phyloP scores from a whole-genome alignment of 106 monocot species.

The Agapanthus africanus region DNA sequence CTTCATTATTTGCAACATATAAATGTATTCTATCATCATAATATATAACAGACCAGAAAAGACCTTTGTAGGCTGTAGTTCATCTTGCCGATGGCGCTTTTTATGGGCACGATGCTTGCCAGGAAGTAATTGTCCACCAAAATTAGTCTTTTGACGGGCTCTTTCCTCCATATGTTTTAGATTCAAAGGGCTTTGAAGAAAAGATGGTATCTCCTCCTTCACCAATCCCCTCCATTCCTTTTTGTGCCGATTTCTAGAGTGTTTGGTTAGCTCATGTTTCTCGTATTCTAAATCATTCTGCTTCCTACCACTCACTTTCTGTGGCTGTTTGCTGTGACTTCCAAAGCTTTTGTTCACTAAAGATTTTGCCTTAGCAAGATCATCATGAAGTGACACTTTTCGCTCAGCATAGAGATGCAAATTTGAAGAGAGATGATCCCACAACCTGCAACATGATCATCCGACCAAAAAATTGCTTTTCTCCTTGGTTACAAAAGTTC shows the following conservation, averaged over 20 bases:
- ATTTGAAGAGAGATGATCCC: constrained; percentile 61
- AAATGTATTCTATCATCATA: not conserved
- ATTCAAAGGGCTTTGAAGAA: constrained; percentile 41
- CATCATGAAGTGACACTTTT: constrained; percentile 13
- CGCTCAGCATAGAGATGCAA: constrained; percentile 38
- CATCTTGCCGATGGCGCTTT: constrained; percentile 46
- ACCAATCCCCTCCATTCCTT: constrained; percentile 55
- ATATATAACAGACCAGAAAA: constrained; percentile 1
- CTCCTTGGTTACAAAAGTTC: too few species aligned
- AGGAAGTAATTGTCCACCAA: constrained; percentile 12
- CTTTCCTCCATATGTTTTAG: constrained; percentile 25
- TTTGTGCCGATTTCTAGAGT: constrained; percentile 41
- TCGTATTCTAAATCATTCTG: constrained; percentile 32
- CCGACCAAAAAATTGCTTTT: too few species aligned
- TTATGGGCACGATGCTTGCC: constrained; percentile 20
- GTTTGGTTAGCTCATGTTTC: constrained; percentile 11
- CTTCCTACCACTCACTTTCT: not conserved
- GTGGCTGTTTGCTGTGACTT: constrained; percentile 12
- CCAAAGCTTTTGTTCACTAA: constrained; percentile 7
- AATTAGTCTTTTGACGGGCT: constrained; percentile 8
- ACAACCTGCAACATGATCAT: constrained; percentile 37
- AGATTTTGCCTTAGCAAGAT: constrained; percentile 5
- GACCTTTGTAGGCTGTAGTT: constrained; percentile 46
- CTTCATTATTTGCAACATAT: not conserved
- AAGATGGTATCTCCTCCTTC: constrained; percentile 27